A percentile compares a stretch with the other conserved stretches of the same genome.
These are phyloP conservation scores for Corynascus novoguineensis DNA, from an alignment of 495 filamentous ascomycete species.

Conservation along the genomic window DNA sequence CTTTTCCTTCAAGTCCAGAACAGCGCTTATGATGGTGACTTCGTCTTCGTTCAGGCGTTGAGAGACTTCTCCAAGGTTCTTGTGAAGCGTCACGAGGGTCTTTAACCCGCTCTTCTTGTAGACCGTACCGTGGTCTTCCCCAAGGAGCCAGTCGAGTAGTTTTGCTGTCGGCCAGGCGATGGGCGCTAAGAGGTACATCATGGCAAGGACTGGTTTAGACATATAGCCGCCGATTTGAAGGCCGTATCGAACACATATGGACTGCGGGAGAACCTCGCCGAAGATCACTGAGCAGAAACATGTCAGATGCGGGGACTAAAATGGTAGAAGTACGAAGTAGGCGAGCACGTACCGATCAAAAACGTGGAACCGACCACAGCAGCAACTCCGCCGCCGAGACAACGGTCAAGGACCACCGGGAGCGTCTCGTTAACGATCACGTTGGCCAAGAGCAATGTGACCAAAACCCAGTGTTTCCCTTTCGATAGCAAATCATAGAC, in stretches of 20 bases:
- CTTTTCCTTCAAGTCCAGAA: conserved; percentile 94
- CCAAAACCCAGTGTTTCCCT: conserved; percentile 98
- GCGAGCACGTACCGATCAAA: conserved; percentile 68
- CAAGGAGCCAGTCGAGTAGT: conserved; percentile 78
- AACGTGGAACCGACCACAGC: conserved; percentile 89
- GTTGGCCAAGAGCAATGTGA: conserved; percentile 88
- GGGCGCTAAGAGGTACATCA: conserved; percentile 89
- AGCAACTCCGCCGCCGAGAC: conserved; percentile 89
- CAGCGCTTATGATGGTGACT: conserved; percentile 96
- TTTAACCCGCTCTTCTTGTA: conserved; percentile 91
- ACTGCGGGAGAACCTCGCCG: conserved; percentile 92
- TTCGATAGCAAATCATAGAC: conserved; percentile 75
- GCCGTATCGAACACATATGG: conserved; percentile 92
- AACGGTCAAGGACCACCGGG: conserved; percentile 89
- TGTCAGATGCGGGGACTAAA: not conserved
- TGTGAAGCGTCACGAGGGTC: conserved; percentile 81
- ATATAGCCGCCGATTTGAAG: conserved; percentile 94
- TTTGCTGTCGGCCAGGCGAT: conserved; percentile 88
- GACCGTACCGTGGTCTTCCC: conserved; percentile 86
- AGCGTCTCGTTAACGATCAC: conserved; percentile 98
- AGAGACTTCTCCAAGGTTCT: conserved; percentile 75
- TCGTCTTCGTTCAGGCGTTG: conserved; percentile 95
- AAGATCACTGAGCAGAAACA: conserved; percentile 71
- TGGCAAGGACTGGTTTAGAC: conserved; percentile 75
- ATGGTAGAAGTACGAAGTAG: not conserved